Base-by-base conservation (phyloP, 2,329 filamentous ascomycete genomes). In the Shiraia bambusicola region DNA sequence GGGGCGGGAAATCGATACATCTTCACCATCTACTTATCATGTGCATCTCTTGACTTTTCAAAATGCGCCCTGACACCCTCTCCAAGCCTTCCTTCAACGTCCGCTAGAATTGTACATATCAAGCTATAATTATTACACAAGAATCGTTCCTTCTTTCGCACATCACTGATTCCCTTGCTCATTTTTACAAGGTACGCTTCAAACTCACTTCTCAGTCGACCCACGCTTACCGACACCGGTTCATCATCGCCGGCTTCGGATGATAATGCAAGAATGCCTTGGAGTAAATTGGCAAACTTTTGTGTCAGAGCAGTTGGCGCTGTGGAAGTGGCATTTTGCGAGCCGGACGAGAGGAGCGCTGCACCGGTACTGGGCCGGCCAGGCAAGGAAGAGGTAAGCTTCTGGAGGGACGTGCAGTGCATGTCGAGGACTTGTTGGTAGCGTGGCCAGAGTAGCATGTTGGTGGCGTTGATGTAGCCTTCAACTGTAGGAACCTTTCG, bases 61-160 rank as follows among this genome's bases (percentile, higher is more conserved):
- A 93, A 91, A 69, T 90, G 81, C 54, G 76, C 76, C 69, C 84
- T 84, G 66, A 92, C 83, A 60, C 95, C 90, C 16, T 74, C 72
- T 1, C 86, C 81, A 59, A 92, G 66, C 66, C 87, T 88, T 3
- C 88, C 88, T 9, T 78, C 76, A 4, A 82, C 78, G 58, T 92
- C 75, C 19, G 71, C 74, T 43, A 98, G 87, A 49, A 98, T 96
- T 9, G 93, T 96, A 58, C 89, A 76, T n/a, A 98, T 81, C 50
- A 98, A 76, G 39, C 88, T 94, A 69, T 95, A 97, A 67, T 98
- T 98, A 66, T 97, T 98, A 64, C 87, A 93, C 59, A 98, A 69
- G 63, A 97, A 97, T 31, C 93, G 77, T 54, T 92, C 86, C 53
- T 86, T 78, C 72, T 94, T 94, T 63, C 88, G 81, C 50, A 81